A percentile compares a stretch with the other conserved stretches of the same genome.
phyloP scores from a whole-genome alignment of 2,329 filamentous ascomycete genomes.

The Aureobasidium sp. region DNA sequence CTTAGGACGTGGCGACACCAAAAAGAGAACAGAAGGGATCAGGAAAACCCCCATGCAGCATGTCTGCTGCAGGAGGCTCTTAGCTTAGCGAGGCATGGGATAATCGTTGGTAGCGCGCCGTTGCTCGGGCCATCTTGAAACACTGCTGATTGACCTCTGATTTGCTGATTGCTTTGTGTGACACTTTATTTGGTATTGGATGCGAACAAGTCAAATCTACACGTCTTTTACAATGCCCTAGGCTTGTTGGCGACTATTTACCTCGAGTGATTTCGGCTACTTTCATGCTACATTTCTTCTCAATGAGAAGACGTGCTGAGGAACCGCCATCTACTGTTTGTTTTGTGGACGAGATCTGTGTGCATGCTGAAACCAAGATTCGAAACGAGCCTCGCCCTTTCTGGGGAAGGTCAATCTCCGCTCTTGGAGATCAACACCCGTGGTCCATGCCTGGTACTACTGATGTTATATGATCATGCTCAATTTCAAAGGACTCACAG shows the following conservation, averaged over 20 bases:
- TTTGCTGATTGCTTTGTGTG: not conserved
- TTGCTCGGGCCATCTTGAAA: conserved; percentile 2
- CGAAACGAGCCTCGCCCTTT: not conserved
- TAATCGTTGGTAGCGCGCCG: conserved; percentile 8
- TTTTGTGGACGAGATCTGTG: not conserved
- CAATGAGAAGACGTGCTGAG: not conserved
- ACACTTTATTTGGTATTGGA: not conserved
- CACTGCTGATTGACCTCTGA: not conserved
- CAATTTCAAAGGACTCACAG: not conserved
- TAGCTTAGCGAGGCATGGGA: conserved; percentile 10
- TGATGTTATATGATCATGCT: not conserved
- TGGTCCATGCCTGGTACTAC: not conserved
- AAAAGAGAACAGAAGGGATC: not conserved
- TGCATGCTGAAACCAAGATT: not conserved
- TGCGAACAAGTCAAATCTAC: not conserved
- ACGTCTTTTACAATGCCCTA: not conserved
- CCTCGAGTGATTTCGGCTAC: not conserved
- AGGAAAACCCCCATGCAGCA: not conserved
- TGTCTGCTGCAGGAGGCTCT: conserved; percentile 1
- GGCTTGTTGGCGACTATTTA: not conserved
- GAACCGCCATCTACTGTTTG: not conserved
- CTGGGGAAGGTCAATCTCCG: conserved; percentile 3
- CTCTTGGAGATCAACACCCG: not conserved
- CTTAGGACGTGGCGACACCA: conserved; percentile 1
- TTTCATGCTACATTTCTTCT: not conserved